Conservation (phyloP, 371 early-diverging fungal genomes). For the Apophysomyces trapeziformis region DNA sequence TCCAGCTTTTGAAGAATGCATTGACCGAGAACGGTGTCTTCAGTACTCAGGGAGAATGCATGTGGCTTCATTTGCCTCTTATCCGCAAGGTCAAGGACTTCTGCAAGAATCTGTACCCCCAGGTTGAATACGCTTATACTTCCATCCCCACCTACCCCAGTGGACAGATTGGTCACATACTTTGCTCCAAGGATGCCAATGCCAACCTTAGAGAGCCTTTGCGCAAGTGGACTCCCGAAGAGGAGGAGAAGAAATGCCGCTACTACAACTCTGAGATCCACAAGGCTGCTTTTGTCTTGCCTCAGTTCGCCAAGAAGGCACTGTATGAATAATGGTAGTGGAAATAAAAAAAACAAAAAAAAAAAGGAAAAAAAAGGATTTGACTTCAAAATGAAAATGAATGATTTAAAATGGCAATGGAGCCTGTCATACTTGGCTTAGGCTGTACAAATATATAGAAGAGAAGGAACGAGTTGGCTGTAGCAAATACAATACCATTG, state of each 20-base stretch:
- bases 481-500: too few relatives aligned
- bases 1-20: constrained; percentile 89
- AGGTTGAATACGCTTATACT: constrained; percentile 91
- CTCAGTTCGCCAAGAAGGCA: constrained; percentile 81
- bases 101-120: constrained; percentile 81
- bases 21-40: constrained; percentile 91
- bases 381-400: too few relatives aligned
- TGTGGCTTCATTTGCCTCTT: constrained; percentile 93
- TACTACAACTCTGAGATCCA: constrained; percentile 96
- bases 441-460: too few relatives aligned
- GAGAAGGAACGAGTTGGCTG: too few relatives aligned
- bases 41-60: constrained; percentile 97
- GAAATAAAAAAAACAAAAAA: background rate
- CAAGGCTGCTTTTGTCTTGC: constrained; percentile 89
- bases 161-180: constrained; percentile 95
- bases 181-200: constrained; percentile 83
- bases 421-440: too few relatives aligned
- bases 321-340: constrained; percentile 18
- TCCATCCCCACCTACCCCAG: constrained; percentile 96
- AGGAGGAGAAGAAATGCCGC: constrained; percentile 80
- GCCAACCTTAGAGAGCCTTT: constrained; percentile 78
- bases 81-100: constrained; percentile 87
- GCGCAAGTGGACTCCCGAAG: constrained; percentile 76
- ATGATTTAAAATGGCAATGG: too few relatives aligned
- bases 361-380: too few relatives aligned